Conservation (phyloP, 1,284 basidiomycete species). For the Hemileia vastatrix region DNA sequence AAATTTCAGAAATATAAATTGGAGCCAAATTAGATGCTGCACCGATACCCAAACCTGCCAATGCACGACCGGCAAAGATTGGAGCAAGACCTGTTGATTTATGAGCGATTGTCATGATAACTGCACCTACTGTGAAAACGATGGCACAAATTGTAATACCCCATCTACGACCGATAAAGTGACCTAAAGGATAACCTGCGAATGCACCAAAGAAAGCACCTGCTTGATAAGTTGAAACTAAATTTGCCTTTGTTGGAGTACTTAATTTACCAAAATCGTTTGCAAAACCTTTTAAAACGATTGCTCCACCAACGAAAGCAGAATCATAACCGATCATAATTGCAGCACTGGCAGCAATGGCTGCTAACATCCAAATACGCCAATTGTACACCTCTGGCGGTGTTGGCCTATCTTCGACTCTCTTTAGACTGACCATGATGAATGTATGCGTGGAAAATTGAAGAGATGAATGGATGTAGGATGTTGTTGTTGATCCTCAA, state of each 20-base stretch:
- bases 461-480: too few species aligned
- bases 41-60: conserved; percentile 41
- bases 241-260: neutral
- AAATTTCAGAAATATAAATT: conserved; percentile 41
- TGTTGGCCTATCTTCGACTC: too few species aligned
- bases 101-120: conserved; percentile 32
- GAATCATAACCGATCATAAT: conserved; percentile 9
- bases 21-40: conserved; percentile 37
- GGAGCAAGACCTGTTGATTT: conserved; percentile 27
- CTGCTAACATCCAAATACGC: neutral
- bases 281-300: neutral
- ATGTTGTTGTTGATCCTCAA: too few species aligned
- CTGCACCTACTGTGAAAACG: conserved; percentile 37
- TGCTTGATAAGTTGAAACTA: conserved; percentile 24
- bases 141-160: conserved; percentile 30
- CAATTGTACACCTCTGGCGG: neutral
- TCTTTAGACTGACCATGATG: too few species aligned
- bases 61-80: conserved; percentile 36
- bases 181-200: conserved; percentile 17
- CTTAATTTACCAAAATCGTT: neutral
- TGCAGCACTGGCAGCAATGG: neutral
- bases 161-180: conserved; percentile 25
- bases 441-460: too few species aligned
- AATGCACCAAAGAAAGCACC: conserved; percentile 26
- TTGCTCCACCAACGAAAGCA: conserved; percentile 1